Evolutionary conservation across 192 early-diverging fungal species (phyloP).

Genomic region (Spizellomyces sp.): DNA sequence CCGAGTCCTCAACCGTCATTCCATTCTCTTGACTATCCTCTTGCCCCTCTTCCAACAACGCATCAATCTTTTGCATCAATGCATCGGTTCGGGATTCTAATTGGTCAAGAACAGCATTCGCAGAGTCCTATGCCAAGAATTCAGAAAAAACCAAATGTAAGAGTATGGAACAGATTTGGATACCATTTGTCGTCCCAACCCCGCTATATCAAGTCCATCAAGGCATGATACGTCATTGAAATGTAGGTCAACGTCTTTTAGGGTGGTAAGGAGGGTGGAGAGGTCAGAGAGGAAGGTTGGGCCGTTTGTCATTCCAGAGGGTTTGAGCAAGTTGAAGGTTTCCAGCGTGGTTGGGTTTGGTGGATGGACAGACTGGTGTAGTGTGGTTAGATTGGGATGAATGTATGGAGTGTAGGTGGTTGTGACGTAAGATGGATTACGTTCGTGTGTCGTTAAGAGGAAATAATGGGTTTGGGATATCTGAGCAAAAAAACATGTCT

Average conservation of each 20-base stretch:
- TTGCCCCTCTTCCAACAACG: conserved; percentile 8
- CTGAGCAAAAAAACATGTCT: no score
- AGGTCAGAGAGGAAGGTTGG: neutral
- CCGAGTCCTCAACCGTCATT: no score
- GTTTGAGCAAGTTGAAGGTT: no score
- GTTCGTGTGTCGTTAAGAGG: no score
- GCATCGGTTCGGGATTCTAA: conserved; percentile 24
- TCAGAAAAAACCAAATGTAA: neutral
- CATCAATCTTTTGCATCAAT: conserved; percentile 30
- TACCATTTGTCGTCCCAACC: conserved; percentile 24
- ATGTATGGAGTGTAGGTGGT: no score
- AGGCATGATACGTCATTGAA: neutral
- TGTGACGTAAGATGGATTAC: no score
- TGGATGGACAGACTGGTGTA: no score
- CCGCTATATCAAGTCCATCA: conserved; percentile 17
- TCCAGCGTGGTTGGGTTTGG: no score
- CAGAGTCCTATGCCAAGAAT: conserved; percentile 13
- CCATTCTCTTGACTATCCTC: neutral
- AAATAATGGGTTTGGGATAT: no score
- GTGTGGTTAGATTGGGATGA: no score
- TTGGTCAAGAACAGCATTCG: conserved; percentile 13
- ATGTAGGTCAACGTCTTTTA: neutral
- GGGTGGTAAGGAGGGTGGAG: neutral
- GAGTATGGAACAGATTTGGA: neutral
- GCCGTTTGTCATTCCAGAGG: neutral